phyloP scores from a whole-genome alignment of 2,329 filamentous ascomycete genomes.

The Myriosclerotinia duriaeana region DNA sequence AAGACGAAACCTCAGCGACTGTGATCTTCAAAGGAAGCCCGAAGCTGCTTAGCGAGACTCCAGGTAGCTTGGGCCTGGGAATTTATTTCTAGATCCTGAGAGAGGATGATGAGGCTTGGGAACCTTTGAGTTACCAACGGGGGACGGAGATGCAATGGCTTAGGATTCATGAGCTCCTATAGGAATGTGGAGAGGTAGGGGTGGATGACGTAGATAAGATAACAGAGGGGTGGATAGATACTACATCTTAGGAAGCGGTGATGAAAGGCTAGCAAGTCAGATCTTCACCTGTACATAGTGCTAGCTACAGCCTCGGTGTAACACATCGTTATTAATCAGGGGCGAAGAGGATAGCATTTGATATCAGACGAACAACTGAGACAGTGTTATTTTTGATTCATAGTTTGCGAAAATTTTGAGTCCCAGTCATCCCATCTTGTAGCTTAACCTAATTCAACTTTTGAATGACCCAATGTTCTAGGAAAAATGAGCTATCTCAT shows the following conservation, averaged over 20 bases:
- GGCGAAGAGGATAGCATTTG: no score
- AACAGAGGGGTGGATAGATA: no score
- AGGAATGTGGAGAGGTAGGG: neutral
- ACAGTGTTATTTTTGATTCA: neutral
- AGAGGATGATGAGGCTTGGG: neutral
- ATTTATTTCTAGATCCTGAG: neutral
- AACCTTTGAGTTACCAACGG: neutral
- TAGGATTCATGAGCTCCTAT: neutral
- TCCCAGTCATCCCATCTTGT: neutral
- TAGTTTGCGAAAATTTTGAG: neutral
- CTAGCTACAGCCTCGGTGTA: no score
- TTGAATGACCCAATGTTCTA: neutral
- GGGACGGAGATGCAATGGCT: no score
- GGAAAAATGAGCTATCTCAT: neutral
- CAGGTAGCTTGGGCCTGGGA: neutral
- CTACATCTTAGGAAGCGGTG: no score
- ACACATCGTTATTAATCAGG: no score
- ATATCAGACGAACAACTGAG: no score
- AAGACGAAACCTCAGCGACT: slow-evolving; percentile 33
- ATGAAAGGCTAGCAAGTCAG: no score
- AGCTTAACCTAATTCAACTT: no score
- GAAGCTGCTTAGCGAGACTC: neutral
- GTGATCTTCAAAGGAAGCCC: neutral
- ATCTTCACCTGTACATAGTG: no score
- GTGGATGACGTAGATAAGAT: no score